A percentile compares a stretch with the other conserved stretches of the same genome.
Conservation (phyloP, 2,329 filamentous ascomycete species). For the Colletotrichum cereale region DNA sequence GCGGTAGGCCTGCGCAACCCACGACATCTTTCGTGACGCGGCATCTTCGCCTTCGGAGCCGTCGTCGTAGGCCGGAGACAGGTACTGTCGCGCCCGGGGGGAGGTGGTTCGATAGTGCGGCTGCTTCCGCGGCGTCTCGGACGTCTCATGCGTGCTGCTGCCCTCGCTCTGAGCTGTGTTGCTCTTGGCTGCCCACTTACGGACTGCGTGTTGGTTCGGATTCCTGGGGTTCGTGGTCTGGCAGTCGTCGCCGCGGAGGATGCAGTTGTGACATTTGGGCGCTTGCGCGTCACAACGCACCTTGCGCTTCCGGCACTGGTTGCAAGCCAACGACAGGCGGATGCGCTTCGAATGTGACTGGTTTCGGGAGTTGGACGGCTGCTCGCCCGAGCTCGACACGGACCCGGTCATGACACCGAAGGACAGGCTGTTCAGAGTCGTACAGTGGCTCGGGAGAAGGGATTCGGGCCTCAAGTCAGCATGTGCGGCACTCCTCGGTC, state of each 20-base stretch:
- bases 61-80: constrained; percentile 23
- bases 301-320: constrained; percentile 47
- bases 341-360: constrained; percentile 39
- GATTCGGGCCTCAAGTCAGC: constrained; percentile 1
- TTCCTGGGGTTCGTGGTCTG: constrained; percentile 45
- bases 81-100: constrained; percentile 14
- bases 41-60: constrained; percentile 20
- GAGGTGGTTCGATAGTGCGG: neutral
- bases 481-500: constrained; percentile 15
- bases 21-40: constrained; percentile 16
- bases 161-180: constrained; percentile 22
- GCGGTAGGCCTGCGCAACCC: constrained; percentile 27
- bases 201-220: constrained; percentile 40
- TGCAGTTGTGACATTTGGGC: constrained; percentile 51
- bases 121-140: constrained; percentile 15
- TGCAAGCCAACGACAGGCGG: constrained; percentile 44
- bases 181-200: constrained; percentile 42
- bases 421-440: constrained; percentile 5
- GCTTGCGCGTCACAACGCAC: constrained; percentile 46
- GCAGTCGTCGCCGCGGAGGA: constrained; percentile 43
- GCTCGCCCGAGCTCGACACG: constrained; percentile 21
- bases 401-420: constrained; percentile 15
- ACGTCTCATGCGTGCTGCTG: neutral
- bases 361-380: constrained; percentile 1
- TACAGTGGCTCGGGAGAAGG: constrained; percentile 6